Evolutionary conservation across 2,329 filamentous ascomycete species (phyloP).

Genomic region (Epicoccum sorghinum): DNA sequence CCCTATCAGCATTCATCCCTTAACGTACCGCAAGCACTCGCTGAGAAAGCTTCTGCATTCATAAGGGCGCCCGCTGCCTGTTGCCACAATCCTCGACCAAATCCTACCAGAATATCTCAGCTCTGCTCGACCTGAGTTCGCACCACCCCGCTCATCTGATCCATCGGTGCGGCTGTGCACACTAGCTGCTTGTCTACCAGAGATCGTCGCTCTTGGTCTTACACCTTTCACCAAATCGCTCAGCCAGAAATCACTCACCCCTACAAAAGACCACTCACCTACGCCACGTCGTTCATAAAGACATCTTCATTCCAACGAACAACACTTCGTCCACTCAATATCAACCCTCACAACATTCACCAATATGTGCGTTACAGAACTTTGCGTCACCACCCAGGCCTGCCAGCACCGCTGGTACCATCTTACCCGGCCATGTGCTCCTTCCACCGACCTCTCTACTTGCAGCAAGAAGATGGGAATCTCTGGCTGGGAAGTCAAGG

Average conservation of each 20-base stretch:
- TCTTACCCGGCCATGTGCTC: slow-evolving; percentile 52
- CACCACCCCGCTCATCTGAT: slow-evolving; percentile 14
- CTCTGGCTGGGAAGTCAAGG: slow-evolving; percentile 58
- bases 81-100: slow-evolving; percentile 11
- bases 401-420: slow-evolving; percentile 60
- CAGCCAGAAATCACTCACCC: slow-evolving; percentile 11
- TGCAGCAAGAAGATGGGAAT: slow-evolving; percentile 54
- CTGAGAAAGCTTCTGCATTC: slow-evolving; percentile 20
- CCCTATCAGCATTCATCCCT: slow-evolving; percentile 36
- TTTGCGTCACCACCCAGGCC: slow-evolving; percentile 54
- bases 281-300: slow-evolving; percentile 30
- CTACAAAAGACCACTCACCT: slow-evolving; percentile 2
- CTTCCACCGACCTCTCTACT: slow-evolving; percentile 54
- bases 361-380: slow-evolving; percentile 57
- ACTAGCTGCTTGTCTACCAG: slow-evolving; percentile 26
- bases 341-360: slow-evolving; percentile 30
- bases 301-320: slow-evolving; percentile 33
- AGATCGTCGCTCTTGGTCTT: slow-evolving; percentile 27
- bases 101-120: slow-evolving; percentile 8
- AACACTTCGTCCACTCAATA: slow-evolving; percentile 24
- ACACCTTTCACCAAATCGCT: slow-evolving; percentile 16
- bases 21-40: slow-evolving; percentile 30
- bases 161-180: slow-evolving; percentile 25
- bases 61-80: slow-evolving; percentile 27
- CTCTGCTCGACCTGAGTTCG: slow-evolving; percentile 8